These are phyloP conservation scores for Dictyostelium capitatum DNA, from an alignment of 78 protist species.

Conservation along the genomic window DNA sequence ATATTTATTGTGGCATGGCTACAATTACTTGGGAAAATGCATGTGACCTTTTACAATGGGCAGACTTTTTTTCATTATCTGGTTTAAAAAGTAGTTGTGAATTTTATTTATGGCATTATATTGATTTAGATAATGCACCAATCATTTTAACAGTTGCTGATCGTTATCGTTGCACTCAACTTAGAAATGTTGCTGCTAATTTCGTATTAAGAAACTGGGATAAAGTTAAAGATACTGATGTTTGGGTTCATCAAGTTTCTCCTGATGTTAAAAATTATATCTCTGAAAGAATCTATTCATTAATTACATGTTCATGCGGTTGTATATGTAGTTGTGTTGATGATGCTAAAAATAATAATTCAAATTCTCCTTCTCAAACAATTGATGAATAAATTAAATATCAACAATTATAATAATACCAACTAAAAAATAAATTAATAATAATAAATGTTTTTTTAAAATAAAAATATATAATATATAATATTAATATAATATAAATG, in stretches of 20 bases:
- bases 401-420: background rate
- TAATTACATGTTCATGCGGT: conserved; percentile 72
- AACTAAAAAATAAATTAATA: background rate
- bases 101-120: conserved; percentile 75
- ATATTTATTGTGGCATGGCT: conserved; percentile 69
- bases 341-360: conserved; percentile 22
- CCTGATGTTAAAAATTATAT: conserved; percentile 45
- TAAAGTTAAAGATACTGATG: conserved; percentile 47
- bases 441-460: too few species aligned
- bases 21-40: conserved; percentile 74
- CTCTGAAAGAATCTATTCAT: conserved; percentile 38
- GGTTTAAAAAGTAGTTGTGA: conserved; percentile 79
- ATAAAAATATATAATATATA: too few species aligned
- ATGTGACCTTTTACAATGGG: conserved; percentile 75
- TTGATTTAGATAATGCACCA: conserved; percentile 79
- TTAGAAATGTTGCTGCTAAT: conserved; percentile 56
- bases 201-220: conserved; percentile 69
- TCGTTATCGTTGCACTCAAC: conserved; percentile 63
- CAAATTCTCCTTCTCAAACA: conserved; percentile 1
- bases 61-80: conserved; percentile 50
- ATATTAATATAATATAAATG: too few species aligned
- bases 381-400: background rate
- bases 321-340: conserved; percentile 71
- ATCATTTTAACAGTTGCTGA: conserved; percentile 70
- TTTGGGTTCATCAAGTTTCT: conserved; percentile 39